Percentiles rank a stretch among this genome's conserved stretches.
These are phyloP conservation scores for Torrubiellomyces zombiae DNA, from an alignment of 2,329 filamentous ascomycete genomes.

Conservation along the genomic window DNA sequence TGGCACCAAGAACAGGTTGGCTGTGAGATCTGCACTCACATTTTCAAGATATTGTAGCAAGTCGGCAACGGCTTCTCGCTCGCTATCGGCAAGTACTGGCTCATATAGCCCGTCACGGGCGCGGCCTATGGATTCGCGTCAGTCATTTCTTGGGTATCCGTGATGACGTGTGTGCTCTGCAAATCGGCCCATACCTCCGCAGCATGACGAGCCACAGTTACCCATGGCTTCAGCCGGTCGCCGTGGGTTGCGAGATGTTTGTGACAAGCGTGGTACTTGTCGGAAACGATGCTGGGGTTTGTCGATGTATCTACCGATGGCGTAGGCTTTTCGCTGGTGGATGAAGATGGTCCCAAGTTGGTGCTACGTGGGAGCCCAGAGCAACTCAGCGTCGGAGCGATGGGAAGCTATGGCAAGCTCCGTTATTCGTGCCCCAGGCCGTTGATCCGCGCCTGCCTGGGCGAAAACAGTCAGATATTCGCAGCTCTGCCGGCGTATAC, in stretches of 20 bases:
- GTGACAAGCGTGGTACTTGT: conserved; percentile 1
- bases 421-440: too few relatives aligned
- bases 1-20: background rate
- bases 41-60: conserved; percentile 93
- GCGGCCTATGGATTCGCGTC: conserved; percentile 36
- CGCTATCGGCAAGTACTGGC: conserved; percentile 81
- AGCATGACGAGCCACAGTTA: conserved; percentile 43
- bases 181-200: conserved; percentile 30
- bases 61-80: conserved; percentile 92
- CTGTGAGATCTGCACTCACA: conserved; percentile 32
- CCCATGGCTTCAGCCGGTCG: too few relatives aligned
- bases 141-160: conserved; percentile 8
- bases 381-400: too few relatives aligned
- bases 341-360: too few relatives aligned
- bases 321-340: too few relatives aligned
- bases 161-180: background rate
- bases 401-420: too few relatives aligned
- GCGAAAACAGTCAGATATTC: too few relatives aligned
- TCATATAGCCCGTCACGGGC: conserved; percentile 71
- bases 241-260: conserved; percentile 3
- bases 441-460: too few relatives aligned
- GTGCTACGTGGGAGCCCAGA: too few relatives aligned
- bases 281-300: conserved; percentile 2
- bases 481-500: too few relatives aligned
- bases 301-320: too few relatives aligned